Evolutionary conservation across 2,329 filamentous ascomycete species (phyloP).

Genomic region (Ophiostoma tasmaniense): DNA sequence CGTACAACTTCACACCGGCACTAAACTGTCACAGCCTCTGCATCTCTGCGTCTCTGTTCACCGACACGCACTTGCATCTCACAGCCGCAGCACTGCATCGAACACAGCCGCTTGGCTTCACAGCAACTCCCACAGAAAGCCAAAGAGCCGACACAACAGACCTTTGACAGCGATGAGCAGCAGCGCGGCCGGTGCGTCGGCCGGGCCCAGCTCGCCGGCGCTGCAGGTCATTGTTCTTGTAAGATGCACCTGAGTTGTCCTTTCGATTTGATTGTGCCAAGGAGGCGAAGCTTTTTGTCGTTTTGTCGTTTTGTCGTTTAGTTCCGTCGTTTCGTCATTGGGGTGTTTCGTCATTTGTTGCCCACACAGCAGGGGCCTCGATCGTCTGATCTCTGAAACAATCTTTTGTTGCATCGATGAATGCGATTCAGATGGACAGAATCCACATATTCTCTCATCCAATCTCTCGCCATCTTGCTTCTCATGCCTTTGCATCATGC

Average conservation of each 20-base stretch:
- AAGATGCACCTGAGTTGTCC: slow-evolving; percentile 32
- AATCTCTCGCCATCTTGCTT: slow-evolving; percentile 4
- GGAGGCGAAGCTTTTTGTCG: not conserved
- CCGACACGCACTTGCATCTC: not conserved
- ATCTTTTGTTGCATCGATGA: slow-evolving; percentile 8
- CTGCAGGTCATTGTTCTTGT: slow-evolving; percentile 70
- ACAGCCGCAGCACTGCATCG: not conserved
- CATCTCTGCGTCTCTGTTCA: not conserved
- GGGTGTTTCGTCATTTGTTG: slow-evolving; percentile 8
- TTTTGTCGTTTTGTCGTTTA: not conserved
- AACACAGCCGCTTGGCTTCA: not conserved
- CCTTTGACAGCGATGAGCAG: slow-evolving; percentile 14
- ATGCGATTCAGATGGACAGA: not conserved
- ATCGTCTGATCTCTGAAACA: not conserved
- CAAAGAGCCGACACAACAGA: not conserved
- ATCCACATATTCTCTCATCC: not conserved
- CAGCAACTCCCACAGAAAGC: not conserved
- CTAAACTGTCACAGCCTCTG: not conserved
- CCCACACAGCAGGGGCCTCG: not conserved
- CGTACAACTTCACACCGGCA: not conserved
- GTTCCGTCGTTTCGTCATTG: not conserved
- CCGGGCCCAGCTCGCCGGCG: slow-evolving; percentile 31
- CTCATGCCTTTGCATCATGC: not conserved
- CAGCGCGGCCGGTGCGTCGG: slow-evolving; percentile 18
- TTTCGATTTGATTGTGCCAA: not conserved